These are phyloP conservation scores for Pseudogymnoascus sp. DNA, from an alignment of 2,329 filamentous ascomycete genomes.

Conservation along the genomic window DNA sequence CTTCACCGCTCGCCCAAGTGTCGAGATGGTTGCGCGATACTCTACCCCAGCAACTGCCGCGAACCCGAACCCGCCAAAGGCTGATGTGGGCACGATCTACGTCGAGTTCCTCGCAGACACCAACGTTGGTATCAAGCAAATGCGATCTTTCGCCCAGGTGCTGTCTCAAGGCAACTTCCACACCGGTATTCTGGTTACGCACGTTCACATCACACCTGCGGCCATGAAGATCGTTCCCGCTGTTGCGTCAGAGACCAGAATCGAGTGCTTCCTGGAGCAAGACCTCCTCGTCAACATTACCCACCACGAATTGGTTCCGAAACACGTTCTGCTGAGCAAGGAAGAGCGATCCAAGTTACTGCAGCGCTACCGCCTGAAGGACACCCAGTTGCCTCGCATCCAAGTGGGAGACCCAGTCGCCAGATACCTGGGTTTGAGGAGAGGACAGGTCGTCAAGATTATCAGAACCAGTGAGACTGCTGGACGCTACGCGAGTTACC, in stretches of 20 bases:
- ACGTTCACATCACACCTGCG: constrained; percentile 73
- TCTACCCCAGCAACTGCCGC: constrained; percentile 61
- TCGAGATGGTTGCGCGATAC: constrained; percentile 78
- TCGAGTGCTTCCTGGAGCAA: constrained; percentile 93
- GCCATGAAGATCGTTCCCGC: constrained; percentile 80
- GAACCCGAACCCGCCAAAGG: constrained; percentile 60
- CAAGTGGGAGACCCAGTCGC: constrained; percentile 88
- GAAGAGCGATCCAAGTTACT: constrained; percentile 85
- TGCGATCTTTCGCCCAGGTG: constrained; percentile 81
- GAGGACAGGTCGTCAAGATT: constrained; percentile 96
- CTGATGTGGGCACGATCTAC: constrained; percentile 82
- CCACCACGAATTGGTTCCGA: constrained; percentile 91
- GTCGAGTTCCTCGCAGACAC: constrained; percentile 82
- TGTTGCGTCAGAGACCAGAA: constrained; percentile 66
- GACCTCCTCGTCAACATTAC: constrained; percentile 98
- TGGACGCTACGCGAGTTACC: constrained; percentile 91
- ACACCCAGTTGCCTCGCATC: constrained; percentile 92
- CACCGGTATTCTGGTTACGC: constrained; percentile 84
- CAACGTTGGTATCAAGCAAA: constrained; percentile 81
- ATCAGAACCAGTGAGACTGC: constrained; percentile 93
- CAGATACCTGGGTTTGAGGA: constrained; percentile 79
- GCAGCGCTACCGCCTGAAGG: constrained; percentile 88
- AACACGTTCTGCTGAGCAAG: constrained; percentile 80
- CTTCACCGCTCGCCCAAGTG: constrained; percentile 79
- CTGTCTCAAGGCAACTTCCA: constrained; percentile 74